phyloP scores from a whole-genome alignment of 805 yeast species.

The Kodamaea leandrae region DNA sequence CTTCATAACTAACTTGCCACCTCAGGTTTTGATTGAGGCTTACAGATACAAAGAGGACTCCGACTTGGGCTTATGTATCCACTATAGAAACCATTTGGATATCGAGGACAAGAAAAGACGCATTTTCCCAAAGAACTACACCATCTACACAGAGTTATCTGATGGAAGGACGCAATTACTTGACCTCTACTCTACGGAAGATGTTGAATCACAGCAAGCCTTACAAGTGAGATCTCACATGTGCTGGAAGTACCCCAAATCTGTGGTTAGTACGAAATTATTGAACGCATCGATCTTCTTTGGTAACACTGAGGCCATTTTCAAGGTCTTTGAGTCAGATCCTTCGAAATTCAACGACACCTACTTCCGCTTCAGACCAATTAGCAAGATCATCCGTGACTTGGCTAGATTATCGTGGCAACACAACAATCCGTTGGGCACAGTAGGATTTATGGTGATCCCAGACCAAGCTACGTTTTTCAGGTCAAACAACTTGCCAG shows the following conservation, averaged over 20 bases:
- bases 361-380: constrained; percentile 46
- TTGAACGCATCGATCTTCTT: constrained; percentile 66
- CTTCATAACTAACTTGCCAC: constrained; percentile 87
- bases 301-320: constrained; percentile 43
- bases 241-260: constrained; percentile 83
- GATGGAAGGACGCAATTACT: constrained; percentile 51
- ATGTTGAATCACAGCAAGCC: constrained; percentile 68
- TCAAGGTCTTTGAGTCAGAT: constrained; percentile 46
- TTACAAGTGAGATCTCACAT: constrained; percentile 79
- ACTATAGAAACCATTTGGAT: constrained; percentile 72
- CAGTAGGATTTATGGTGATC: constrained; percentile 65
- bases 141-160: constrained; percentile 54
- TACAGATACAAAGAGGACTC: constrained; percentile 68
- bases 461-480: constrained; percentile 71
- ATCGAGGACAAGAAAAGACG: constrained; percentile 68
- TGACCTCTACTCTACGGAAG: constrained; percentile 68
- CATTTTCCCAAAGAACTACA: constrained; percentile 61
- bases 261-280: constrained; percentile 72
- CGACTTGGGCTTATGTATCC: constrained; percentile 73
- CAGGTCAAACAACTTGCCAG: constrained; percentile 73
- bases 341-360: constrained; percentile 32
- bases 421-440: constrained; percentile 57
- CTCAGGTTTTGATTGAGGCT: constrained; percentile 81
- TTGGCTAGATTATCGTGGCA: constrained; percentile 91
- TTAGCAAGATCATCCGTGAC: constrained; percentile 74